Conservation (phyloP, 2,329 filamentous ascomycete genomes). For the Epichloe bromicola region DNA sequence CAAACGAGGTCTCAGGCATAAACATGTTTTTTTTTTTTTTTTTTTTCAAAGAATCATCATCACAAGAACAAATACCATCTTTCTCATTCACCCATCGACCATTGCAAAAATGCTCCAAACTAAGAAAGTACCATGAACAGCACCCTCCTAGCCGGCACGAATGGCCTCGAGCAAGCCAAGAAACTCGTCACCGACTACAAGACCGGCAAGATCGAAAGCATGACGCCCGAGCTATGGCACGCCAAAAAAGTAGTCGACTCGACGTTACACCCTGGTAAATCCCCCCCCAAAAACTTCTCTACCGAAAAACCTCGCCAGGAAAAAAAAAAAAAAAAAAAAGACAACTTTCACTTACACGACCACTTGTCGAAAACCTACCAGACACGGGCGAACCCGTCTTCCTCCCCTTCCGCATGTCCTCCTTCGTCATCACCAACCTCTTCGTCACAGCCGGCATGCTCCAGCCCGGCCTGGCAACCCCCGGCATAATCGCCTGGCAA, state of each 20-base stretch:
- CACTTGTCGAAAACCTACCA: slow-evolving; percentile 20
- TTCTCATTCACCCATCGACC: background rate
- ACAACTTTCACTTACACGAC: background rate
- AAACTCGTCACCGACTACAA: slow-evolving; percentile 73
- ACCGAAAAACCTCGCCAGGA: background rate
- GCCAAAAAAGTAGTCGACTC: slow-evolving; percentile 97
- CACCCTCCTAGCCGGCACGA: slow-evolving; percentile 67
- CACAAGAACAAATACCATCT: background rate
- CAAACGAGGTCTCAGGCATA: background rate
- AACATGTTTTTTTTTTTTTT: background rate
- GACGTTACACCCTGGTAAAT: slow-evolving; percentile 78
- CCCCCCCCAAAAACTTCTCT: background rate
- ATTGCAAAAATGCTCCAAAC: background rate
- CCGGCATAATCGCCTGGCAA: slow-evolving; percentile 86
- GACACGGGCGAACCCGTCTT: slow-evolving; percentile 89
- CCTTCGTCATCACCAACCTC: slow-evolving; percentile 85
- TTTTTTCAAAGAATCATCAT: background rate
- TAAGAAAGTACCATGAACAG: slow-evolving; percentile 30
- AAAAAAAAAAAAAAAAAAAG: too few relatives aligned
- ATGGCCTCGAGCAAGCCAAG: slow-evolving; percentile 79
- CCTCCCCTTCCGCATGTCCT: slow-evolving; percentile 94
- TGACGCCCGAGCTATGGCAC: slow-evolving; percentile 85
- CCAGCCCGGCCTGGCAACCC: slow-evolving; percentile 67
- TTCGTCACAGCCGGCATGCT: slow-evolving; percentile 96
- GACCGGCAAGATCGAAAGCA: slow-evolving; percentile 60